A percentile compares a stretch with the other conserved stretches of the same genome.
phyloP scores from a whole-genome alignment of 192 early-diverging fungal genomes.

The Pilobolus umbonatus region DNA sequence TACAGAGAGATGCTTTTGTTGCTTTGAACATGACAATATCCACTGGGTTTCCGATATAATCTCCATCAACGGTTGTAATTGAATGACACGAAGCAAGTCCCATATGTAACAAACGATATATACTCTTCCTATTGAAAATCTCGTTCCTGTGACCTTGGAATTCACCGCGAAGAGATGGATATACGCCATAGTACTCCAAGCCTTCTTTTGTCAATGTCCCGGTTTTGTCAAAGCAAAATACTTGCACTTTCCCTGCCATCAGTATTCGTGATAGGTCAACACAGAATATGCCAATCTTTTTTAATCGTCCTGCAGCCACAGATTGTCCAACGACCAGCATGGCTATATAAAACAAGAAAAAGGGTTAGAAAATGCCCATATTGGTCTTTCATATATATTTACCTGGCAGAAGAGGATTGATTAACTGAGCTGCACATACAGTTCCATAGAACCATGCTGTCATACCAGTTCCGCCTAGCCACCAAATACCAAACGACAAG shows the following conservation, averaged over 20 bases:
- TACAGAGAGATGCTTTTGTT: slow-evolving; percentile 37
- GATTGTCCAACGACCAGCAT: slow-evolving; percentile 68
- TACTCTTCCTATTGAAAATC: background rate
- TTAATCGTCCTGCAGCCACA: slow-evolving; percentile 52
- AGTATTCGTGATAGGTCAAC: slow-evolving; percentile 65
- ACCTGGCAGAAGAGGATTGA: slow-evolving; percentile 50
- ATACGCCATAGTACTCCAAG: slow-evolving; percentile 51
- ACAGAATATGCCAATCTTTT: slow-evolving; percentile 56
- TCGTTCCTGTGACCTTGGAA: background rate
- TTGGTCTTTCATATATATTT: no score
- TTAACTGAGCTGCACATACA: slow-evolving; percentile 61
- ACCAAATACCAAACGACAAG: slow-evolving; percentile 36
- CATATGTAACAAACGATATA: slow-evolving; percentile 24
- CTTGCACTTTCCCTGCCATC: slow-evolving; percentile 62
- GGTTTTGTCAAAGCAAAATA: slow-evolving; percentile 72
- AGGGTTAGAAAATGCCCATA: background rate
- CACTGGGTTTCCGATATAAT: slow-evolving; percentile 56
- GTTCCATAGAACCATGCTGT: slow-evolving; percentile 63
- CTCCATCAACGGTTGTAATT: slow-evolving; percentile 41
- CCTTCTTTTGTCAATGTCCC: slow-evolving; percentile 72
- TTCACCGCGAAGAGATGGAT: slow-evolving; percentile 8
- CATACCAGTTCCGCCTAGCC: slow-evolving; percentile 41
- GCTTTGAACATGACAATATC: slow-evolving; percentile 66
- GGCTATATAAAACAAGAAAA: slow-evolving; percentile 45
- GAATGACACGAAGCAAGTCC: slow-evolving; percentile 45